Base-by-base conservation (phyloP, 2,329 filamentous ascomycete species). In the Colletotrichum simmondsii region DNA sequence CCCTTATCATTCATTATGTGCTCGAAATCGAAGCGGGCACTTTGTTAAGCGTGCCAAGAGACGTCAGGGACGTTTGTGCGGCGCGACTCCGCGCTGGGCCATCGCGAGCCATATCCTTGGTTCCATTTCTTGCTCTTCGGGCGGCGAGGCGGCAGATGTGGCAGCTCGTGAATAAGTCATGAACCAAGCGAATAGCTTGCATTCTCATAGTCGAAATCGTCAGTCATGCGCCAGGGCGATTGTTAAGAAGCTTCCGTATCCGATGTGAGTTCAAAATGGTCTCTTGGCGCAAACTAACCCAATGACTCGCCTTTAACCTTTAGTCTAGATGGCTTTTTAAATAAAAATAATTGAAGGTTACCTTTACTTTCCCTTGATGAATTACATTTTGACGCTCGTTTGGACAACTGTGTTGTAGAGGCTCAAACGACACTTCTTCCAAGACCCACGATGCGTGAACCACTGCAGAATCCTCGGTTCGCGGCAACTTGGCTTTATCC, bases 51-150 rank as follows among this genome's bases (percentile, higher is more conserved):
- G n/a, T 11, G 70, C 70, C 70, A 72, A 72, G 70, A 58, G 28
- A 26, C 62, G 37, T 54, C 57, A 16, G 22, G 68, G 14, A 61
- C 68, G 42, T 67, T 71, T 66, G 62, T 62, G 26, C 69, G 49
- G 56, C 57, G 58, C 65, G 37, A 32, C 37, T 68, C 64, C 62
- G 32, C 54, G 8, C 22, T 49, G 30, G n/a, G 56, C 37, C 42
- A 67, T 37, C 49, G 28, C 22, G 11, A 59, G 5, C n/a, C 35
- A 19, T 26, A 2, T 32, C 57, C 42, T n/a, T 7, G 63, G 14
- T 16, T 28, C n/a, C 14, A 52, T 19, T 24, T 49, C 58, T 46
- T 32, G 32, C 49, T 59, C 42, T 46, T 32, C 58, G 26, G 22
- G 24, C 58, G 58, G 35, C 24, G 10, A 10, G 5, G 7, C 35